Percentiles rank a stretch among this genome's conserved stretches.
phyloP scores from a whole-genome alignment of 805 yeast species.

The Metschnikowia matae region DNA sequence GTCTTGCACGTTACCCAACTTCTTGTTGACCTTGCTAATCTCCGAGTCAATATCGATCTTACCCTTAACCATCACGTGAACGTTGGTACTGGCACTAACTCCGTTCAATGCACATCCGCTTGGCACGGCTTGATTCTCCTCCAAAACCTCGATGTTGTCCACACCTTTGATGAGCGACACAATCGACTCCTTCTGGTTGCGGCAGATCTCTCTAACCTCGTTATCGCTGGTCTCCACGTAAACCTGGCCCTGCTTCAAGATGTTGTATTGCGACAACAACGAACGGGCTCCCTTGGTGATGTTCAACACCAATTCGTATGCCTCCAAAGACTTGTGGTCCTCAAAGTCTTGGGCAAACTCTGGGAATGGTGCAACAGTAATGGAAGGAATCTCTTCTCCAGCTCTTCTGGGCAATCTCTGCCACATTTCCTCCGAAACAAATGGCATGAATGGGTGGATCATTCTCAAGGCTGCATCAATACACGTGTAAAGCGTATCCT shows the following conservation, averaged over 20 bases:
- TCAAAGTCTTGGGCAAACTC: slow-evolving; percentile 54
- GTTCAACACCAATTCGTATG: slow-evolving; percentile 79
- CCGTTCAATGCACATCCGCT: slow-evolving; percentile 86
- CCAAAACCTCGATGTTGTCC: slow-evolving; percentile 64
- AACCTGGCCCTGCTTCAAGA: slow-evolving; percentile 82
- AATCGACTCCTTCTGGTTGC: slow-evolving; percentile 78
- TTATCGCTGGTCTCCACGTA: slow-evolving; percentile 66
- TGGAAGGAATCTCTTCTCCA: slow-evolving; percentile 63
- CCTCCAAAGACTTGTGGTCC: slow-evolving; percentile 61
- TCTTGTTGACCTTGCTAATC: slow-evolving; percentile 75
- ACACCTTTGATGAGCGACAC: slow-evolving; percentile 90
- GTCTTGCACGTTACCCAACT: slow-evolving; percentile 62
- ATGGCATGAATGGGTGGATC: slow-evolving; percentile 99
- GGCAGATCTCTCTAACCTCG: slow-evolving; percentile 48
- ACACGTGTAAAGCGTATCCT: slow-evolving; percentile 89
- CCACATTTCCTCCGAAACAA: slow-evolving; percentile 96
- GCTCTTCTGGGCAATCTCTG: slow-evolving; percentile 92
- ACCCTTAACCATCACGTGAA: slow-evolving; percentile 90
- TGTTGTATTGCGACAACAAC: slow-evolving; percentile 82
- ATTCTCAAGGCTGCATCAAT: slow-evolving; percentile 85
- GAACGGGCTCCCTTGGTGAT: slow-evolving; percentile 91
- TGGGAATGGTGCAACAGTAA: slow-evolving; percentile 80
- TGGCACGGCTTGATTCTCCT: slow-evolving; percentile 56
- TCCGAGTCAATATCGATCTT: slow-evolving; percentile 91
- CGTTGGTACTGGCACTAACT: slow-evolving; percentile 75